Evolutionary conservation across 768 basidiomycete genomes (phyloP).

Genomic region (Rhodotorula graminis): DNA sequence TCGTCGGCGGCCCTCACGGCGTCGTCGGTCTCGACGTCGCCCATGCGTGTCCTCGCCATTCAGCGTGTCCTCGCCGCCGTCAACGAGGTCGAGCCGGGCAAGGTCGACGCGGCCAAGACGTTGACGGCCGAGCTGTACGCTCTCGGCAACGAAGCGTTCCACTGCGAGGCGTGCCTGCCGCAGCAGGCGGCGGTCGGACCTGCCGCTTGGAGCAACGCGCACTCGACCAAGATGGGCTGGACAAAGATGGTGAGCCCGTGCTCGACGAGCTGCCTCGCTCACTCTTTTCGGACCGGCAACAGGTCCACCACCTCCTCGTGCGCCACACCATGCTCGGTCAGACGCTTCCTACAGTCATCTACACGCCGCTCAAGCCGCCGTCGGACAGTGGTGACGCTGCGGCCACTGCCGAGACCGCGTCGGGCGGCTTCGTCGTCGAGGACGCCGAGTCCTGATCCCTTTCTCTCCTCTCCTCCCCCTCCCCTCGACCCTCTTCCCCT

Average conservation of each 20-base stretch:
- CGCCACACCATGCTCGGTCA: background rate
- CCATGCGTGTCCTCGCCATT: constrained; percentile 5
- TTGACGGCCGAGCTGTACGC: constrained; percentile 11
- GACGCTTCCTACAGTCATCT: background rate
- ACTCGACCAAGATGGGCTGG: background rate
- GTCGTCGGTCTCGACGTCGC: background rate
- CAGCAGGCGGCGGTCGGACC: background rate
- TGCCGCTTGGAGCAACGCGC: background rate
- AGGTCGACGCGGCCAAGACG: background rate
- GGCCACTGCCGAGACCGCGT: too few species aligned
- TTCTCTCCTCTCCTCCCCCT: background rate
- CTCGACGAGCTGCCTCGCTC: background rate
- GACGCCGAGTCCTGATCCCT: too few species aligned
- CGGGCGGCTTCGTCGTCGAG: background rate
- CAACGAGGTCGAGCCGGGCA: background rate
- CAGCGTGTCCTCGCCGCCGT: background rate
- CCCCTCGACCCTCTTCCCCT: too few species aligned
- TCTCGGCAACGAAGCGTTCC: constrained; percentile 9
- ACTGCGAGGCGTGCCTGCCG: background rate
- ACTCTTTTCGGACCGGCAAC: background rate
- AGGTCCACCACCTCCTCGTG: background rate
- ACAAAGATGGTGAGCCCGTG: background rate
- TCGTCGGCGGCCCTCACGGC: background rate
- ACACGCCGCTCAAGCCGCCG: constrained; percentile 1
- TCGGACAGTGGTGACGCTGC: background rate